A percentile compares a stretch with the other conserved stretches of the same genome.
phyloP scores from a whole-genome alignment of 176 grass and related monocot genomes.

The Carex kokanica region DNA sequence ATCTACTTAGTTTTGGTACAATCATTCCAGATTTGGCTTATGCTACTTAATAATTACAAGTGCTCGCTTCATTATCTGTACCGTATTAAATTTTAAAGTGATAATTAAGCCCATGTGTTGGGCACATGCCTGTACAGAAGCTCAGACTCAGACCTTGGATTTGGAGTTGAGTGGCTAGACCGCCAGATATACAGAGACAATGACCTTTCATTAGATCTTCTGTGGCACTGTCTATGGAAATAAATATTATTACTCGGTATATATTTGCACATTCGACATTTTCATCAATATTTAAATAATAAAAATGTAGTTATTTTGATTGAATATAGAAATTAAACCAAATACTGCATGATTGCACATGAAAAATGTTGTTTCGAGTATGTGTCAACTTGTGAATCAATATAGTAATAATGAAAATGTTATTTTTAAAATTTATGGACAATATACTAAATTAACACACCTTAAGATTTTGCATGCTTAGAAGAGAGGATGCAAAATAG shows the following conservation, averaged over 20 bases:
- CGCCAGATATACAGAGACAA: not conserved
- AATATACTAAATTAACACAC: no score
- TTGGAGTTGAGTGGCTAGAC: not conserved
- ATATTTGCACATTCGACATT: not conserved
- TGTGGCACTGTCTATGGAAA: not conserved
- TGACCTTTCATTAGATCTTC: not conserved
- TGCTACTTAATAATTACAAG: not conserved
- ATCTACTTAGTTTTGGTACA: not conserved
- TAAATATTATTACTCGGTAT: not conserved
- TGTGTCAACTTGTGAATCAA: no score
- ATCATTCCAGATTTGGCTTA: slow-evolving; percentile 4
- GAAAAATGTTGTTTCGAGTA: not conserved
- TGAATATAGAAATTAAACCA: not conserved
- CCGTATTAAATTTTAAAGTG: not conserved
- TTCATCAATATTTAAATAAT: not conserved
- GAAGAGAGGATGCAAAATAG: no score
- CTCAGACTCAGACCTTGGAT: not conserved
- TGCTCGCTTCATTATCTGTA: not conserved
- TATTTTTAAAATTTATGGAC: no score
- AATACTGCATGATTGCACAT: not conserved
- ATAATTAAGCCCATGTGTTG: slow-evolving; percentile 31
- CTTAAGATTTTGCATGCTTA: no score
- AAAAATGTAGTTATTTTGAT: not conserved
- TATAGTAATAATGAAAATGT: no score
- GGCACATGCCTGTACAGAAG: slow-evolving; percentile 19